phyloP scores from a whole-genome alignment of 73 alveolate genomes.

The Halteria grandinella region DNA sequence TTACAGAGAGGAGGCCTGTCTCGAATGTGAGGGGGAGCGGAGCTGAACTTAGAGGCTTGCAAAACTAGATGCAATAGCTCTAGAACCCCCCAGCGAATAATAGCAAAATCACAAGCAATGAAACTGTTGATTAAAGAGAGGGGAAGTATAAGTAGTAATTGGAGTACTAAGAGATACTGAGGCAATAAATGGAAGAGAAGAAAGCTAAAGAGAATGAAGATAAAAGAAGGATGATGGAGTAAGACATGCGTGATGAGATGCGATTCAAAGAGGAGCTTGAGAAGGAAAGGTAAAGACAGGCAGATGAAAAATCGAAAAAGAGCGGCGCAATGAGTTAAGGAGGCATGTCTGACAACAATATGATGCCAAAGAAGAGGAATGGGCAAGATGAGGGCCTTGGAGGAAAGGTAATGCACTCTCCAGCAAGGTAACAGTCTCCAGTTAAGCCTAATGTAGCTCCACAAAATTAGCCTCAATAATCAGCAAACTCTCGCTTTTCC shows the following conservation, averaged over 20 bases:
- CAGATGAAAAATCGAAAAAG: slow-evolving; percentile 6
- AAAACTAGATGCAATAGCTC: not conserved
- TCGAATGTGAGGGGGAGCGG: slow-evolving; percentile 21
- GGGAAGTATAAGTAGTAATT: slow-evolving; percentile 5
- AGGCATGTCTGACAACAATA: not conserved
- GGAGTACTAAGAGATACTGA: slow-evolving; percentile 24
- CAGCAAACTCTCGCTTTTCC: too few species aligned
- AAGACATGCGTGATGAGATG: slow-evolving; percentile 41
- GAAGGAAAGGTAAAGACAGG: slow-evolving; percentile 18
- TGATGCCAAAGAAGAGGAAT: not conserved
- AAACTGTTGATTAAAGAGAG: slow-evolving; percentile 18
- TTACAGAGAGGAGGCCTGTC: slow-evolving; percentile 32
- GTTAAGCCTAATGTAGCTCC: not conserved
- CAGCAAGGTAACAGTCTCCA: not conserved
- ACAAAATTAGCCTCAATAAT: not conserved
- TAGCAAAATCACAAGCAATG: slow-evolving; percentile 2
- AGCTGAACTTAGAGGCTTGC: too few species aligned
- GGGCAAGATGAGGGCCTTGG: not conserved
- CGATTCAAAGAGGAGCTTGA: slow-evolving; percentile 48
- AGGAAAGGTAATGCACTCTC: not conserved
- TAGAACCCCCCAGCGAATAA: not conserved
- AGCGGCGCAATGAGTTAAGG: not conserved
- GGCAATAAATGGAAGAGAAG: slow-evolving; percentile 55
- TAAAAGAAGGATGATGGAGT: slow-evolving; percentile 36
- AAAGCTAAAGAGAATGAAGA: slow-evolving; percentile 31